A percentile compares a stretch with the other conserved stretches of the same genome.
Evolutionary conservation across 352 stramenopile genomes (phyloP).

Genomic region (Phytophthora agathidicida): DNA sequence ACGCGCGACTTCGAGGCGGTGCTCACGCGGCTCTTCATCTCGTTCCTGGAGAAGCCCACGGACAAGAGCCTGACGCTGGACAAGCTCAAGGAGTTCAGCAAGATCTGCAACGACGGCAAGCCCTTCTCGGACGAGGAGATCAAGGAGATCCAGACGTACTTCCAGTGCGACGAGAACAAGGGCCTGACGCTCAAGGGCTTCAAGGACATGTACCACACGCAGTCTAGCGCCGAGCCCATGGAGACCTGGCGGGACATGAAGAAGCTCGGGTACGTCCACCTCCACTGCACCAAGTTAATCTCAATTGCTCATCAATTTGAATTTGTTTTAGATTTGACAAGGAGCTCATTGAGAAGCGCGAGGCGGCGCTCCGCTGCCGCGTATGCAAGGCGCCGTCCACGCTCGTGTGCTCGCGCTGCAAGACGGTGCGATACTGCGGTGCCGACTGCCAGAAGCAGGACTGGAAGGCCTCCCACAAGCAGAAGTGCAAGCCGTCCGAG

Average conservation of each 20-base stretch:
- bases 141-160: conserved; percentile 93
- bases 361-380: conserved; percentile 74
- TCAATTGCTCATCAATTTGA: too few species aligned
- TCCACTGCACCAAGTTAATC: too few species aligned
- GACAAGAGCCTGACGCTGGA: conserved; percentile 84
- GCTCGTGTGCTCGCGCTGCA: conserved; percentile 89
- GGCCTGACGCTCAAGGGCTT: conserved; percentile 89
- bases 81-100: conserved; percentile 90
- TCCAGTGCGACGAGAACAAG: conserved; percentile 92
- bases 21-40: conserved; percentile 87
- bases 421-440: conserved; percentile 86
- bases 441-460: conserved; percentile 90
- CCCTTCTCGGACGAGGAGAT: conserved; percentile 90
- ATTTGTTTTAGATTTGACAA: conserved; percentile 56
- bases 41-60: conserved; percentile 79
- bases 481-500: conserved; percentile 74
- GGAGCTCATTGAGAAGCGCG: conserved; percentile 76
- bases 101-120: conserved; percentile 89
- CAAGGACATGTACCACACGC: conserved; percentile 93
- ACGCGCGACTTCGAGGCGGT: conserved; percentile 88
- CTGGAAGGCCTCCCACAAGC: conserved; percentile 89
- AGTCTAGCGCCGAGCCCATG: conserved; percentile 88
- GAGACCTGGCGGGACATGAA: conserved; percentile 92
- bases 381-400: conserved; percentile 81
- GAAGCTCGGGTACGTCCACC: conserved; percentile 75